These are phyloP conservation scores for Orychophragmus violaceus DNA, from an alignment of 345 rosid genomes.

Conservation along the genomic window DNA sequence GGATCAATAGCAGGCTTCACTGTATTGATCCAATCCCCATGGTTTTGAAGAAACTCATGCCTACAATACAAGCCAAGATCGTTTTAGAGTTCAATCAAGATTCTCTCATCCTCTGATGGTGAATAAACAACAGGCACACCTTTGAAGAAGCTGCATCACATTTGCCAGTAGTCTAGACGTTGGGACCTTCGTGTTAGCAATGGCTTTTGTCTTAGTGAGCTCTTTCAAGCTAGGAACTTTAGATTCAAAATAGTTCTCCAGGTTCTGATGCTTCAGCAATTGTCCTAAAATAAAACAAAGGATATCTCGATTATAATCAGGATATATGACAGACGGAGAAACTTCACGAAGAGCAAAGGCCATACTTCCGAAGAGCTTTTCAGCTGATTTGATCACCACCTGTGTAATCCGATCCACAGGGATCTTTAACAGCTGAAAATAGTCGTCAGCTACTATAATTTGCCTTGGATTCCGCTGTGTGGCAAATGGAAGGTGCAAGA, in stretches of 20 bases:
- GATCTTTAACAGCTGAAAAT: conserved; percentile 65
- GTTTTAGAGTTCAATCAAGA: conserved; percentile 7
- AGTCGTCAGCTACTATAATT: conserved; percentile 87
- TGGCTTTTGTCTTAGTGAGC: conserved; percentile 40
- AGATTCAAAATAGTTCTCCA: conserved; percentile 48
- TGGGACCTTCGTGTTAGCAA: conserved; percentile 44
- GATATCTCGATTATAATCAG: background rate
- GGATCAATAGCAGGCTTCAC: conserved; percentile 71
- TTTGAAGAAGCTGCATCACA: conserved; percentile 62
- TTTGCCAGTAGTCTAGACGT: conserved; percentile 53
- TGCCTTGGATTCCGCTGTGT: conserved; percentile 76
- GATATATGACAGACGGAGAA: background rate
- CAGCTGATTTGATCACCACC: conserved; percentile 72
- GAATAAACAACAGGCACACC: conserved; percentile 40
- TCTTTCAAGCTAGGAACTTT: conserved; percentile 87
- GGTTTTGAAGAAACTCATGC: conserved; percentile 62
- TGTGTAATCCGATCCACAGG: conserved; percentile 59
- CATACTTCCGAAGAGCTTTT: conserved; percentile 94
- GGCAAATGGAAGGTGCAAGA: conserved; percentile 84
- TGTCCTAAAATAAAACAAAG: conserved; percentile 48
- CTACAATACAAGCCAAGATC: conserved; percentile 38
- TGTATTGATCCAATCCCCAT: conserved; percentile 65
- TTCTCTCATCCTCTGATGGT: background rate
- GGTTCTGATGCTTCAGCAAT: conserved; percentile 69
- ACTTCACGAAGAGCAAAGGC: conserved; percentile 9